phyloP scores from a whole-genome alignment of 306 rosid genomes.

The Rubus parviflorus region DNA sequence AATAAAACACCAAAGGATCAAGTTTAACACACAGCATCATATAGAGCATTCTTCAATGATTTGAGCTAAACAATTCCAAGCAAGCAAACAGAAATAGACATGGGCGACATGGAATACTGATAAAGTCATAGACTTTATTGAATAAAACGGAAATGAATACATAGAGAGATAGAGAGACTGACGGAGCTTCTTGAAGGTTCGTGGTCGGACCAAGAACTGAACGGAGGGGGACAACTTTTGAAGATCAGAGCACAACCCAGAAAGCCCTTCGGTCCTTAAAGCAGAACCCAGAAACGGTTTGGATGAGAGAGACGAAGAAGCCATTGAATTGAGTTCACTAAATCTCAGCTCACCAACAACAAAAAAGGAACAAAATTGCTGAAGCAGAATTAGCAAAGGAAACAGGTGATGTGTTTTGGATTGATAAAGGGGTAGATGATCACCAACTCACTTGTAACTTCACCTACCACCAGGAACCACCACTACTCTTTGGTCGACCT shows the following conservation, averaged over 20 bases:
- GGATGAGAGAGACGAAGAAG: conserved; percentile 57
- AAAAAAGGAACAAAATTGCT: too few relatives aligned
- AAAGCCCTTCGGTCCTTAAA: conserved; percentile 43
- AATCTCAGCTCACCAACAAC: background rate
- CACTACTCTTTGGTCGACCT: background rate
- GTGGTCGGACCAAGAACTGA: conserved; percentile 45
- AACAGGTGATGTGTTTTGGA: background rate
- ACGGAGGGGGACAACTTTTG: conserved; percentile 50
- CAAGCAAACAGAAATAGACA: background rate
- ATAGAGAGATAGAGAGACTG: conserved; percentile 22
- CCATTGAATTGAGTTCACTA: conserved; percentile 34
- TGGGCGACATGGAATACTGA: background rate
- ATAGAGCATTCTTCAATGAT: background rate
- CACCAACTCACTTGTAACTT: conserved; percentile 1
- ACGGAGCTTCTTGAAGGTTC: conserved; percentile 66
- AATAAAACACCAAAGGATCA: background rate
- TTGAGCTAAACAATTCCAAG: background rate
- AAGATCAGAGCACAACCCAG: conserved; percentile 49
- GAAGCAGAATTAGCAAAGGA: too few relatives aligned
- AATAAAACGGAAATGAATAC: background rate
- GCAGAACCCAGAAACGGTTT: conserved; percentile 57
- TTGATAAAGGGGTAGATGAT: background rate
- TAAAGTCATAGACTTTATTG: background rate
- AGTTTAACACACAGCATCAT: background rate
- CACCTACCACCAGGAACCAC: background rate